phyloP scores from a whole-genome alignment of 1,284 basidiomycete genomes.

The Laetiporus sulphureus region DNA sequence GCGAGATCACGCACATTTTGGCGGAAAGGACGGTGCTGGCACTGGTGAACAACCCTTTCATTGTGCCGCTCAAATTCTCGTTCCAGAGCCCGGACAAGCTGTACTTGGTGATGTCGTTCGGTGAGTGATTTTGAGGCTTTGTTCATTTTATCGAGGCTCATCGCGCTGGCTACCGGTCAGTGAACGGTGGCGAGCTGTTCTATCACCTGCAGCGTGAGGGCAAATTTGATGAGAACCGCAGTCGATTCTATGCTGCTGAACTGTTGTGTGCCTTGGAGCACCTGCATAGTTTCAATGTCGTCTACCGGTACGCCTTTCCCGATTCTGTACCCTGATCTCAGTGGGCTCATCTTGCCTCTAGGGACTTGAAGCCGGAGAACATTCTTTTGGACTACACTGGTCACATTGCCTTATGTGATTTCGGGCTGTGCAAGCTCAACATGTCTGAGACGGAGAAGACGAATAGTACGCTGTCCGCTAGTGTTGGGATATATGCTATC shows the following conservation, averaged over 20 bases:
- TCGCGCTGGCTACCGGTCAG: slow-evolving; percentile 29
- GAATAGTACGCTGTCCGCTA: slow-evolving; percentile 64
- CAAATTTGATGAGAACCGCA: slow-evolving; percentile 90
- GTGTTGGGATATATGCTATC: slow-evolving; percentile 3
- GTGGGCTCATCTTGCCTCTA: slow-evolving; percentile 21
- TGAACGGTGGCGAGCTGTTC: slow-evolving; percentile 97
- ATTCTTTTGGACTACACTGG: slow-evolving; percentile 96
- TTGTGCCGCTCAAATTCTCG: slow-evolving; percentile 98
- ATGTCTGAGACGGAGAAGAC: slow-evolving; percentile 98
- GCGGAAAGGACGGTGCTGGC: slow-evolving; percentile 97
- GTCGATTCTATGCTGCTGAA: slow-evolving; percentile 96
- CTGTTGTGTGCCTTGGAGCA: slow-evolving; percentile 93
- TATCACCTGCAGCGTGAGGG: slow-evolving; percentile 97
- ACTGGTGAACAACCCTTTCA: slow-evolving; percentile 97
- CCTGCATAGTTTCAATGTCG: slow-evolving; percentile 95
- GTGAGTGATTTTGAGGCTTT: slow-evolving; percentile 31
- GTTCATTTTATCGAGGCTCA: not conserved
- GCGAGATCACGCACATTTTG: slow-evolving; percentile 97
- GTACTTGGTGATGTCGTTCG: slow-evolving; percentile 95
- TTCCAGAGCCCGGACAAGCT: slow-evolving; percentile 98
- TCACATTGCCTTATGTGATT: slow-evolving; percentile 97
- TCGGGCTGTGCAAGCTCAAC: slow-evolving; percentile 98
- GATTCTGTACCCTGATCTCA: not conserved
- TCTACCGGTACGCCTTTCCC: slow-evolving; percentile 70
- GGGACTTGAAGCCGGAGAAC: slow-evolving; percentile 96